These are phyloP conservation scores for Bacterosira constricta DNA, from an alignment of 108 stramenopile genomes.

Conservation along the genomic window DNA sequence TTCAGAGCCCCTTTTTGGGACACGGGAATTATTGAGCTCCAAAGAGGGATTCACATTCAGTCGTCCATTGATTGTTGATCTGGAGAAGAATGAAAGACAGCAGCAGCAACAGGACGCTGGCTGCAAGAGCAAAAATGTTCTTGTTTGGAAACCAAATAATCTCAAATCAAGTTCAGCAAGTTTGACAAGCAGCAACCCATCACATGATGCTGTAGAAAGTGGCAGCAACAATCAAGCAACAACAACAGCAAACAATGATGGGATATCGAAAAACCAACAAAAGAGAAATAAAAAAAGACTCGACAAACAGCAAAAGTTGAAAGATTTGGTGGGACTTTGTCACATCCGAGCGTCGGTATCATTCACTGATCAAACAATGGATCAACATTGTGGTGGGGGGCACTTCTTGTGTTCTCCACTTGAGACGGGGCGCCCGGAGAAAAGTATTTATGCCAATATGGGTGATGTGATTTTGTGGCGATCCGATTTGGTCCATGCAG, in stretches of 20 bases:
- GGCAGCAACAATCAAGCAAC: neutral
- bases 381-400: constrained; percentile 39
- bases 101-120: neutral
- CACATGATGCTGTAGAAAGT: neutral
- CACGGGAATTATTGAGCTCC: constrained; percentile 52
- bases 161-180: neutral
- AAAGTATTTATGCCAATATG: constrained; percentile 40
- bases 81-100: constrained; percentile 1
- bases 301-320: constrained; percentile 32
- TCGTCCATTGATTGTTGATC: constrained; percentile 41
- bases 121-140: constrained; percentile 3
- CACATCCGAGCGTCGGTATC: constrained; percentile 51
- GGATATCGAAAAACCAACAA: constrained; percentile 13
- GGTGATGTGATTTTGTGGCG: constrained; percentile 78
- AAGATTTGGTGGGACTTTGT: constrained; percentile 41
- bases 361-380: constrained; percentile 50
- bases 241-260: neutral
- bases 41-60: constrained; percentile 74
- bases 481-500: constrained; percentile 57
- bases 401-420: constrained; percentile 50
- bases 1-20: constrained; percentile 63
- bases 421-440: constrained; percentile 22
- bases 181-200: neutral
- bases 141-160: constrained; percentile 27
- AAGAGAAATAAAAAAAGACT: constrained; percentile 10